Percentiles rank a stretch among this genome's conserved stretches.
Conservation (phyloP, 2,329 filamentous ascomycete genomes). For the Ceratocystis alfenasii region DNA sequence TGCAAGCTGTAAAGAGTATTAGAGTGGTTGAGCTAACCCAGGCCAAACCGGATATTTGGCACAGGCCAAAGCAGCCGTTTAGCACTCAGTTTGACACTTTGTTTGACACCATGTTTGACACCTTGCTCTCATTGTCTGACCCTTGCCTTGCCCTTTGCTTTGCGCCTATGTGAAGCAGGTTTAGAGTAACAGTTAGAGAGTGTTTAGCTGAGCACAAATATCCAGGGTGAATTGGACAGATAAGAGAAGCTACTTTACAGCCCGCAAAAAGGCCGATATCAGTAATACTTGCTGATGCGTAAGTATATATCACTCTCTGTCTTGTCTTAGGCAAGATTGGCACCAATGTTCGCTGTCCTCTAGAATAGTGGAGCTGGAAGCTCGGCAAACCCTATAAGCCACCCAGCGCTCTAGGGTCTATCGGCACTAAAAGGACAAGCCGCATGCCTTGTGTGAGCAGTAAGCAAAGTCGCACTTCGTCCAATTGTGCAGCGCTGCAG, state of each 20-base stretch:
- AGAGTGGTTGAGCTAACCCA: not conserved
- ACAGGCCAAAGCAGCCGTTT: not conserved
- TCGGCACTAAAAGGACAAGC: not conserved
- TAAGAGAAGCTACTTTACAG: no score
- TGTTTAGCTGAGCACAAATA: no score
- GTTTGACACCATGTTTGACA: not conserved
- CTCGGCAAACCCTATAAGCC: not conserved
- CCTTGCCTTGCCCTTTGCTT: not conserved
- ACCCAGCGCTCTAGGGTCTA: not conserved
- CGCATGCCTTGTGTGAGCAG: not conserved
- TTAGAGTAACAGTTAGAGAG: no score
- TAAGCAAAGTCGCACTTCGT: not conserved
- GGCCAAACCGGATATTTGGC: not conserved
- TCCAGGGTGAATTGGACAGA: no score
- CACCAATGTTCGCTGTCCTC: not conserved
- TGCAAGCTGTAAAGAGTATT: not conserved
- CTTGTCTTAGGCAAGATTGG: not conserved
- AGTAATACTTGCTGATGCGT: no score
- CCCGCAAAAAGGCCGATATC: no score
- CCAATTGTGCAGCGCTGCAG: not conserved
- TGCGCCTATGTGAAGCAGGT: no score
- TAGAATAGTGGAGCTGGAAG: not conserved
- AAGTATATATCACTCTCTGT: not conserved
- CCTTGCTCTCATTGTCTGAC: not conserved
- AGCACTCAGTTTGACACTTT: slow-evolving; percentile 3